These are phyloP conservation scores for Globisporangium paroecandrum DNA, from an alignment of 352 stramenopile genomes.

Conservation along the genomic window DNA sequence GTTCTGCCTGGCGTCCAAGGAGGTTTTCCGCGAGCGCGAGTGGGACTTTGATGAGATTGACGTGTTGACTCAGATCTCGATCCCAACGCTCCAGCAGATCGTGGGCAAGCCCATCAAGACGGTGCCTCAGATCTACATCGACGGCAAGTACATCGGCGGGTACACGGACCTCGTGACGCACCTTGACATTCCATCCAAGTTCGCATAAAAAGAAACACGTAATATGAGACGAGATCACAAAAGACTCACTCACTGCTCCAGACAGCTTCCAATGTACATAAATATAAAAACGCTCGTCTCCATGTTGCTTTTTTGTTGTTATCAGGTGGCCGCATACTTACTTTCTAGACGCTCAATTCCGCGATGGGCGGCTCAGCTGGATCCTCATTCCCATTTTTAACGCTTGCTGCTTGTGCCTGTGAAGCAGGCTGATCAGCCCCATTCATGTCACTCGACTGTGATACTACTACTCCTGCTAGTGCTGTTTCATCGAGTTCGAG, in stretches of 20 bases:
- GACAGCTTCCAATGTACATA: slow-evolving; percentile 4
- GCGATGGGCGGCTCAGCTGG: neutral
- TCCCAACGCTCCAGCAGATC: slow-evolving; percentile 53
- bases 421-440: neutral
- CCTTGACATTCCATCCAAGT: slow-evolving; percentile 58
- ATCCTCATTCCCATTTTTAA: slow-evolving; percentile 4
- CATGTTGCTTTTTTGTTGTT: neutral
- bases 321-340: neutral
- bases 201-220: slow-evolving; percentile 27
- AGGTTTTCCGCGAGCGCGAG: slow-evolving; percentile 46
- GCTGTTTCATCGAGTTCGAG: neutral
- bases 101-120: slow-evolving; percentile 57
- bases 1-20: slow-evolving; percentile 65
- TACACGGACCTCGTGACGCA: slow-evolving; percentile 72
- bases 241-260: neutral
- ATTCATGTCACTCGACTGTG: neutral
- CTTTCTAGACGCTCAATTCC: neutral
- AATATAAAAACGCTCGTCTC: neutral
- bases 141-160: slow-evolving; percentile 74
- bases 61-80: slow-evolving; percentile 52
- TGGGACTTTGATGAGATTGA: slow-evolving; percentile 69
- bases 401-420: neutral
- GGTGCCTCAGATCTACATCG: slow-evolving; percentile 78
- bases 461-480: neutral
- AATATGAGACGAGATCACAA: neutral